Evolutionary conservation across 441 rosid genomes (phyloP).

Genomic region (Aleurites moluccanus): DNA sequence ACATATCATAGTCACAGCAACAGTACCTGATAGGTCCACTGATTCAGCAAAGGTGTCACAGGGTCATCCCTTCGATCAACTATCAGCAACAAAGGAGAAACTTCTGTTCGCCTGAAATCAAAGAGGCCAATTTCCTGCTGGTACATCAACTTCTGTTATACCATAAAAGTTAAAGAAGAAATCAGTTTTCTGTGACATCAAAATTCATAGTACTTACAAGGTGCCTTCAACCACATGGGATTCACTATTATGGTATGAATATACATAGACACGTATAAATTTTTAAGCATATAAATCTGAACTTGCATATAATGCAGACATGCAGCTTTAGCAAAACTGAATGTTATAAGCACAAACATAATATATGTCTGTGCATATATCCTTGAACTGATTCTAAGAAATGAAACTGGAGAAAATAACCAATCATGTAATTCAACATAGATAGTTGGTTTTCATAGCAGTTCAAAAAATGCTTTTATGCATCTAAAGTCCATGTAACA

Average conservation of each 20-base stretch:
- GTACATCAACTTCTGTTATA: conserved; percentile 87
- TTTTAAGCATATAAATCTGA: background rate
- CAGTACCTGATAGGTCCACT: conserved; percentile 92
- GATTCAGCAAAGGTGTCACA: conserved; percentile 88
- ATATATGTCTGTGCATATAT: background rate
- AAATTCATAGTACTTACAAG: background rate
- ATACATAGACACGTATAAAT: background rate
- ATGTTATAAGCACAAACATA: conserved; percentile 1
- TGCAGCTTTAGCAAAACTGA: background rate
- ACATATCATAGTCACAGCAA: conserved; percentile 19
- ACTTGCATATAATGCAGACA: background rate
- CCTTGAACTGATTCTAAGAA: conserved; percentile 1
- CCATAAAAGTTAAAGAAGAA: conserved; percentile 17
- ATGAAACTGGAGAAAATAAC: background rate
- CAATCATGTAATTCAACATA: background rate
- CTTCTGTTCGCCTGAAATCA: conserved; percentile 86
- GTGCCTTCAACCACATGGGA: background rate
- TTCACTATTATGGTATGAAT: background rate
- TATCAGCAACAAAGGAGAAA: conserved; percentile 76
- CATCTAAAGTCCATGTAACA: background rate
- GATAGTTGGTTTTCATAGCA: background rate
- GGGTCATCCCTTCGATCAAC: conserved; percentile 96
- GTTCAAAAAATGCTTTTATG: background rate
- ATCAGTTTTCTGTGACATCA: conserved; percentile 15
- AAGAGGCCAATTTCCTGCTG: conserved; percentile 95